These are phyloP conservation scores for Scytalidium sp. DNA, from an alignment of 2,329 filamentous ascomycete genomes.

Conservation along the genomic window DNA sequence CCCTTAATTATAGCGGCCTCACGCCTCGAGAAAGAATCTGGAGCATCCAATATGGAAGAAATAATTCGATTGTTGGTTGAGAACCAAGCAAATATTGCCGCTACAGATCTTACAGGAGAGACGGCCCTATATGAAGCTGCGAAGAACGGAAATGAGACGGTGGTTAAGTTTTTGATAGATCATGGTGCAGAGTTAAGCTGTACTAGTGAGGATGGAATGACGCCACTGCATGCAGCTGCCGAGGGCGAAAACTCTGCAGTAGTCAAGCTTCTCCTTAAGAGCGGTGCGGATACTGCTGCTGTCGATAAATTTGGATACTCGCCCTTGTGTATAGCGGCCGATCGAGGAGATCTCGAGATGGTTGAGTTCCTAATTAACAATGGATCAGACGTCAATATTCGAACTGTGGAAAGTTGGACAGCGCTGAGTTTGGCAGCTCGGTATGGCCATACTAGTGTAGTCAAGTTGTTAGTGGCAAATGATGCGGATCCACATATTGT, in stretches of 20 bases:
- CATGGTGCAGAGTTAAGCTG: conserved; percentile 11
- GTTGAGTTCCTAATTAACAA: too few relatives aligned
- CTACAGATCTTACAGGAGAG: conserved; percentile 5
- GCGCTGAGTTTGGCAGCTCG: too few relatives aligned
- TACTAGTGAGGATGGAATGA: too few relatives aligned
- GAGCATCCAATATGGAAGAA: not conserved
- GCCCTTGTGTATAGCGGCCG: too few relatives aligned
- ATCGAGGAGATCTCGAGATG: too few relatives aligned
- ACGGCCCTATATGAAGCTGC: conserved; percentile 9
- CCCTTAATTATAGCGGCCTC: not conserved
- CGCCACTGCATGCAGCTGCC: too few relatives aligned
- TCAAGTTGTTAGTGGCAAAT: too few relatives aligned
- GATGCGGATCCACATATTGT: too few relatives aligned
- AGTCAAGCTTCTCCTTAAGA: not conserved
- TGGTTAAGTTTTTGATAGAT: conserved; percentile 16
- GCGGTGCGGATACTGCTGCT: conserved; percentile 2
- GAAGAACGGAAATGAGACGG: conserved; percentile 8
- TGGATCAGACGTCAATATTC: too few relatives aligned
- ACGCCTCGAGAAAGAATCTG: not conserved
- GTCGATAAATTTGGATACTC: too few relatives aligned
- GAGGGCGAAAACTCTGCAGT: not conserved
- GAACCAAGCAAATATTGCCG: conserved; percentile 5
- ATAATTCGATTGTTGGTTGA: conserved; percentile 6
- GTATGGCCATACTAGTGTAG: too few relatives aligned
- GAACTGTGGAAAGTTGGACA: too few relatives aligned